A percentile compares a stretch with the other conserved stretches of the same genome.
Evolutionary conservation across 352 stramenopile species (phyloP).

Genomic region (Globisporangium paroecandrum): DNA sequence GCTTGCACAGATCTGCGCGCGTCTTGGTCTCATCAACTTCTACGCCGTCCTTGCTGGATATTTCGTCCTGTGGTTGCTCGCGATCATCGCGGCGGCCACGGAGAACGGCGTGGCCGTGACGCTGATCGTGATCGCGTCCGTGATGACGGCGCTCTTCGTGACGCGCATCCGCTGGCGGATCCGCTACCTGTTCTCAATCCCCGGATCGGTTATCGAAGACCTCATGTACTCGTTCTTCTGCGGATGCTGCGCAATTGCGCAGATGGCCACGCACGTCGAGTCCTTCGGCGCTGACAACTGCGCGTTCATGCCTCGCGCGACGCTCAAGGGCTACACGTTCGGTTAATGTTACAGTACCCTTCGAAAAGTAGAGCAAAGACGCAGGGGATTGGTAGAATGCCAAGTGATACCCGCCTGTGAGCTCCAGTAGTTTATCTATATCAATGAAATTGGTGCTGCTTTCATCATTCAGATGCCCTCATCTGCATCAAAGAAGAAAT

Average conservation of each 20-base stretch:
- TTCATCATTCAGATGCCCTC: neutral
- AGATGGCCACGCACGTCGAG: constrained; percentile 50
- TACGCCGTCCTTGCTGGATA: constrained; percentile 34
- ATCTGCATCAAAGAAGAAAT: too few relatives aligned
- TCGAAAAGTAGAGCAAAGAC: neutral
- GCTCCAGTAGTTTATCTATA: neutral
- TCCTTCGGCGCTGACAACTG: constrained; percentile 36
- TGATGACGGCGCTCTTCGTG: constrained; percentile 30
- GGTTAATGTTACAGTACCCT: neutral
- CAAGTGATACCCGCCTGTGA: neutral
- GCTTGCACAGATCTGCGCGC: constrained; percentile 43
- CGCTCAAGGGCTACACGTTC: constrained; percentile 43
- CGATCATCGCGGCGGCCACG: constrained; percentile 27
- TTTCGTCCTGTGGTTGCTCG: constrained; percentile 30
- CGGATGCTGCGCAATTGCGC: constrained; percentile 40
- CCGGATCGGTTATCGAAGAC: constrained; percentile 38
- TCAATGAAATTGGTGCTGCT: neutral
- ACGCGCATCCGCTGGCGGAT: constrained; percentile 51
- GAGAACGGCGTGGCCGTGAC: constrained; percentile 26
- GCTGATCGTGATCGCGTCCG: constrained; percentile 30
- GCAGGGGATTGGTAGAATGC: neutral
- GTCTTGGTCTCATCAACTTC: constrained; percentile 39
- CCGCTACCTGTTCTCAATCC: constrained; percentile 54
- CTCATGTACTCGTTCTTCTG: constrained; percentile 29
- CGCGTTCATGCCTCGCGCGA: constrained; percentile 28